Conservation (phyloP, 2,329 filamentous ascomycete species). For the Cladosporium sphaerospermum region DNA sequence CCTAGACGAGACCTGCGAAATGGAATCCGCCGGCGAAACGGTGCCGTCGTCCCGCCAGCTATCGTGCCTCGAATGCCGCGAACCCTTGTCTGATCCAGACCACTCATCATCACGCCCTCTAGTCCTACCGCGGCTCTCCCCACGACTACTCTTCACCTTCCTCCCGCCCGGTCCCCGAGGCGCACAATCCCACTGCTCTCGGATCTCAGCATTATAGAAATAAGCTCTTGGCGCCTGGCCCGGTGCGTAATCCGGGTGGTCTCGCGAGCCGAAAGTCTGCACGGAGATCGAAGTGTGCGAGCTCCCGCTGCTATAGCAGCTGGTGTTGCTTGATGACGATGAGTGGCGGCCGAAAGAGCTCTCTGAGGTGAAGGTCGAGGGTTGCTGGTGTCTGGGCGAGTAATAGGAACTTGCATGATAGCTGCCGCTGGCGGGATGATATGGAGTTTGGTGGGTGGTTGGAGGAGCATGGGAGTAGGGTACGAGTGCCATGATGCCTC, state of each 20-base stretch:
- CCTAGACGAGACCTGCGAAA: constrained; percentile 15
- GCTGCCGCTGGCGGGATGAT: too few relatives aligned
- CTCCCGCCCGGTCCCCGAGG: background rate
- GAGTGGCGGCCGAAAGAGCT: too few relatives aligned
- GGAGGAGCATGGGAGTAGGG: too few relatives aligned
- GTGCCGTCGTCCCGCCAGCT: constrained; percentile 2
- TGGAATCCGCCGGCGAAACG: constrained; percentile 15
- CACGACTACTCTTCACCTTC: background rate
- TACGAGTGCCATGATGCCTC: too few relatives aligned
- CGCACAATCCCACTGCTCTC: constrained; percentile 4
- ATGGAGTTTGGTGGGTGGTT: too few relatives aligned
- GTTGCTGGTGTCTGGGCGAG: too few relatives aligned
- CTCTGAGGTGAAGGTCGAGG: too few relatives aligned
- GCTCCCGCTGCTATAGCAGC: background rate
- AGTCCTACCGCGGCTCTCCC: background rate
- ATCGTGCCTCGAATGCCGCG: background rate
- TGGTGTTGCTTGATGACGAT: background rate
- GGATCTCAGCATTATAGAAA: constrained; percentile 1
- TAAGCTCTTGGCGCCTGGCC: constrained; percentile 6
- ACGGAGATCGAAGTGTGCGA: background rate
- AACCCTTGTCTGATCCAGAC: background rate
- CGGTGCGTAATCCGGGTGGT: constrained; percentile 2
- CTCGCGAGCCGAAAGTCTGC: constrained; percentile 2
- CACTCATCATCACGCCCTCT: background rate
- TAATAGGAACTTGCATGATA: too few relatives aligned